These are phyloP conservation scores for Penicillium hordei DNA, from an alignment of 2,329 filamentous ascomycete species.

Conservation along the genomic window DNA sequence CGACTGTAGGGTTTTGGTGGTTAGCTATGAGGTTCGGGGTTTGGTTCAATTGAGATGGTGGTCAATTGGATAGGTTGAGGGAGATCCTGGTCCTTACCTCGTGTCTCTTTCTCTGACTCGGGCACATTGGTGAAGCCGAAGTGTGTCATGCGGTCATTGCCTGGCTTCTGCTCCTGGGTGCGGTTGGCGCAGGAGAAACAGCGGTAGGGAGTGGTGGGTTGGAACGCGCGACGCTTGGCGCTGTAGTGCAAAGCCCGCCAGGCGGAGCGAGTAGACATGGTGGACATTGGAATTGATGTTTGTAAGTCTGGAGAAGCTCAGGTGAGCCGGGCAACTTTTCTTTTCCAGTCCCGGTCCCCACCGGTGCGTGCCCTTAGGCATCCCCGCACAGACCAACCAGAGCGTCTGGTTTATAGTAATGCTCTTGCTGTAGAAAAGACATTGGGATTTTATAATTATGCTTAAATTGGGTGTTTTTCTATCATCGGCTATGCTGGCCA, in stretches of 20 bases:
- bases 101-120: constrained; percentile 72
- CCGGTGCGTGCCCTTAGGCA: constrained; percentile 8
- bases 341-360: constrained; percentile 14
- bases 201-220: constrained; percentile 40
- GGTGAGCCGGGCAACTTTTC: constrained; percentile 22
- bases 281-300: constrained; percentile 12
- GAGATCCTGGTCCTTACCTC: constrained; percentile 47
- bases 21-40: background rate
- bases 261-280: constrained; percentile 37
- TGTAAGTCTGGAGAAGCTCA: background rate
- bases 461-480: background rate
- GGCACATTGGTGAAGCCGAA: constrained; percentile 87
- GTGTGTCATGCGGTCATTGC: constrained; percentile 68
- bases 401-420: background rate
- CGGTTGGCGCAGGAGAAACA: constrained; percentile 54
- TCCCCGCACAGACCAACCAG: constrained; percentile 16
- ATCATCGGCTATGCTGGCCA: background rate
- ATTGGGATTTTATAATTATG: too few species aligned
- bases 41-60: background rate
- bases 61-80: background rate
- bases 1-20: constrained; percentile 54
- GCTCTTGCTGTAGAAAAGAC: background rate
- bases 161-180: constrained; percentile 38
- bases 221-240: constrained; percentile 31
- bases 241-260: constrained; percentile 40